Percentiles rank a stretch among this genome's conserved stretches.
Conservation (phyloP, 257 asterid genomes). For the Jasminum sambac region DNA sequence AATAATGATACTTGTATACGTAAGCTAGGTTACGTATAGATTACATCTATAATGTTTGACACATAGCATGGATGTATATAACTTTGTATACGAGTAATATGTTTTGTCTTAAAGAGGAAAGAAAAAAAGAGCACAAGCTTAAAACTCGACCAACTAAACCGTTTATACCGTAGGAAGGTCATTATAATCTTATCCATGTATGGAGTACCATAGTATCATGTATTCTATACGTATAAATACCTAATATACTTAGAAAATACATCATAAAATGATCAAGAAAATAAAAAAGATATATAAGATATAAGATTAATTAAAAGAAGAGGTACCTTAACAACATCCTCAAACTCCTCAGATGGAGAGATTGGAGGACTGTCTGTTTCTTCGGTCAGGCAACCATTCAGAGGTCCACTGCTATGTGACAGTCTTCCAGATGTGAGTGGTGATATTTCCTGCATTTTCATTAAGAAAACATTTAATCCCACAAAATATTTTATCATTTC, state of each 20-base stretch:
- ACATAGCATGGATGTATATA: too few relatives aligned
- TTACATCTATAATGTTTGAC: too few relatives aligned
- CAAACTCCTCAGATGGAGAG: conserved; percentile 89
- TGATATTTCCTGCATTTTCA: conserved; percentile 70
- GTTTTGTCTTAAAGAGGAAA: too few relatives aligned
- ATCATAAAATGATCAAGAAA: background rate
- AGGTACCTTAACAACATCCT: conserved; percentile 87
- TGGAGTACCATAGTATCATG: too few relatives aligned
- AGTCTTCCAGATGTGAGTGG: conserved; percentile 97
- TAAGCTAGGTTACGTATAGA: too few relatives aligned
- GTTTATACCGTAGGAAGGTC: too few relatives aligned
- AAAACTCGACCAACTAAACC: background rate
- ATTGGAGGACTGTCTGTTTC: conserved; percentile 88
- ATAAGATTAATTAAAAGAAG: background rate
- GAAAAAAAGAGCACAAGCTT: background rate
- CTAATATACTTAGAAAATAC: too few relatives aligned
- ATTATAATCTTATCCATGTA: too few relatives aligned
- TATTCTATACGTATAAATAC: too few relatives aligned
- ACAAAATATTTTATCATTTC: background rate
- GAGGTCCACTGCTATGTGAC: conserved; percentile 95
- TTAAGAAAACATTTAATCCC: background rate
- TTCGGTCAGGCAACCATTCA: conserved; percentile 77
- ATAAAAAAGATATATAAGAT: too few relatives aligned
- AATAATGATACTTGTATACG: too few relatives aligned
- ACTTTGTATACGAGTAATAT: too few relatives aligned